Base-by-base conservation (phyloP, 2,329 filamentous ascomycete genomes). In the Moelleriella libera region DNA sequence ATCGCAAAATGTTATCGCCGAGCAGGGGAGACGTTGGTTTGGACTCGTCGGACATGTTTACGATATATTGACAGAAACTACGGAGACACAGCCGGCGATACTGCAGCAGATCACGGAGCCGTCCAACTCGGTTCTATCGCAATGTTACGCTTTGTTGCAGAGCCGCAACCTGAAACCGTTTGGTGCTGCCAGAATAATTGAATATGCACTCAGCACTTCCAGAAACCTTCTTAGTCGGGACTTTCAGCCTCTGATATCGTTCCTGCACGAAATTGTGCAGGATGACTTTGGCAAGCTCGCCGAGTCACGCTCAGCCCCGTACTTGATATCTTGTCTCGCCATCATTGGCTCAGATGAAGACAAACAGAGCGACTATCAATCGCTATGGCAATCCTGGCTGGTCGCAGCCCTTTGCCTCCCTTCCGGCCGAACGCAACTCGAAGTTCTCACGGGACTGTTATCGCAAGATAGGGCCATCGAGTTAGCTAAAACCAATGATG, bases 1-100 rank as follows among this genome's bases (percentile, higher is more conserved):
- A 41, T 94, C 87, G 0, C 88, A 95, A 59, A 72, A 78, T 45
- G 69, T 70, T 41, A 72, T 94, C 30, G 76, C 78, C 8, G 71
- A 80, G 6, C 76, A 84, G 55, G 81, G 82, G 0, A 69, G 72
- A 43, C 80, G 85, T 1, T 87, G 87, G 66, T 82, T 85, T 50
- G 65, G 74, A 2, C 63, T 88, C 8, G 69, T 69, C 1, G 69
- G 69, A 1, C 64, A 67, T 21, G 63, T 79, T 5, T 62, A 71
- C 34, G 57, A 54, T 50, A 65, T 57, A 45, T 58, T 61, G 51
- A 48, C 44, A 3, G 51, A 54, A 45, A 58, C 61, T 50, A 48
- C 44, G 2, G 51, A 54, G 7, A 44, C 47, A 1, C 49, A 54
- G 11, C 4, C 47, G 11, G 47, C 45, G 0, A 29, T 59, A 3